These are phyloP conservation scores for Candida piceae DNA, from an alignment of 805 yeast species.

Conservation along the genomic window DNA sequence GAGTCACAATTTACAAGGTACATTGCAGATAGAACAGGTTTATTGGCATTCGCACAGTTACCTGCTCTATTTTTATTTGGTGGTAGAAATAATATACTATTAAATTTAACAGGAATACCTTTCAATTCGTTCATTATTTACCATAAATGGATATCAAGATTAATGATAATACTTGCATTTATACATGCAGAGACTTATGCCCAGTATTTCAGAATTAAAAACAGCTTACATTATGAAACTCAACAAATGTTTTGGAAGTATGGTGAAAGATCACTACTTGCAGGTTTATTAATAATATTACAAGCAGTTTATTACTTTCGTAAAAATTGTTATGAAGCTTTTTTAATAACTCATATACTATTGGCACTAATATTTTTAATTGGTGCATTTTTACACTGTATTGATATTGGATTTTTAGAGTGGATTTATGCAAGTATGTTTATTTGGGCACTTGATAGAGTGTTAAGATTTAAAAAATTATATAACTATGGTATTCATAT, in stretches of 20 bases:
- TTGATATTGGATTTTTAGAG: slow-evolving; percentile 35
- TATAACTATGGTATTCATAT: slow-evolving; percentile 23
- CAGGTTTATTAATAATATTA: slow-evolving; percentile 38
- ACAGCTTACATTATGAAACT: slow-evolving; percentile 3
- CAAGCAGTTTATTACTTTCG: slow-evolving; percentile 44
- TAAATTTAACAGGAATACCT: slow-evolving; percentile 48
- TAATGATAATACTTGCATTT: slow-evolving; percentile 23
- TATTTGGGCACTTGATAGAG: slow-evolving; percentile 40
- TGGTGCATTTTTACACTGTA: slow-evolving; percentile 45
- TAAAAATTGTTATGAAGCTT: slow-evolving; percentile 42
- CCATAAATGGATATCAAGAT: slow-evolving; percentile 41
- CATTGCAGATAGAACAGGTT: slow-evolving; percentile 54
- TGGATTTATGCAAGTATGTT: slow-evolving; percentile 35
- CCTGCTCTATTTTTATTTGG: slow-evolving; percentile 53
- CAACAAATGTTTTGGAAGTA: slow-evolving; percentile 10
- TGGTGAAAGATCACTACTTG: slow-evolving; percentile 29
- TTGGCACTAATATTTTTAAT: slow-evolving; percentile 40
- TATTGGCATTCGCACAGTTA: slow-evolving; percentile 37
- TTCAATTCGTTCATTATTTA: slow-evolving; percentile 36
- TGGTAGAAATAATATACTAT: slow-evolving; percentile 51
- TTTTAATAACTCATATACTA: slow-evolving; percentile 38
- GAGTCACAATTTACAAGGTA: slow-evolving; percentile 29
- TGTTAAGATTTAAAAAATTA: slow-evolving; percentile 32
- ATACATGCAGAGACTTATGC: slow-evolving; percentile 32
- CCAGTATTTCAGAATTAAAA: slow-evolving; percentile 16